Evolutionary conservation across 2,329 filamentous ascomycete genomes (phyloP).

Genomic region (Scorias spongiosa): DNA sequence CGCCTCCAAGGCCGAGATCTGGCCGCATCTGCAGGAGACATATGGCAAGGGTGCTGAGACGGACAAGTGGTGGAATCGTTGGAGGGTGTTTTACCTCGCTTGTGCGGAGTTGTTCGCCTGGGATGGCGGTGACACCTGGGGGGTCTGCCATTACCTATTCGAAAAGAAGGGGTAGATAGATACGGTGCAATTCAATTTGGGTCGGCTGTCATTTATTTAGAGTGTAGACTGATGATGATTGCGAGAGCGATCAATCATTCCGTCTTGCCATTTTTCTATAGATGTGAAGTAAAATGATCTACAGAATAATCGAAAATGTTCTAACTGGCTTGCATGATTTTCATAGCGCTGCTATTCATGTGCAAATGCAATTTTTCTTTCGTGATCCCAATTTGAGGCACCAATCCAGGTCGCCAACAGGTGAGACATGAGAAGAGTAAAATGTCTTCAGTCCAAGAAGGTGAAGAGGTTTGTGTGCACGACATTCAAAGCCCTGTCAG

Average conservation of each 20-base stretch:
- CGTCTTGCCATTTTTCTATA: too few species aligned
- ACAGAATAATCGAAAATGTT: too few species aligned
- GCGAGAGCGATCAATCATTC: too few species aligned
- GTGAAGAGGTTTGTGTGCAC: conserved; percentile 94
- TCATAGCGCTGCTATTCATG: too few species aligned
- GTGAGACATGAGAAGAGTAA: neutral
- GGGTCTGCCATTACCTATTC: conserved; percentile 52
- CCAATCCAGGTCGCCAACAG: too few species aligned
- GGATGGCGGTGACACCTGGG: conserved; percentile 51
- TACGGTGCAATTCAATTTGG: too few species aligned
- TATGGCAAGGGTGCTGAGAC: conserved; percentile 44
- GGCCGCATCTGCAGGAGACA: conserved; percentile 48
- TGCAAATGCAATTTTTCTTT: too few species aligned
- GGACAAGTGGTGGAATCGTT: conserved; percentile 50
- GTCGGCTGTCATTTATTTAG: too few species aligned
- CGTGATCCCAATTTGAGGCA: too few species aligned
- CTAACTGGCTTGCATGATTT: too few species aligned
- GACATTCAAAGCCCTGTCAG: conserved; percentile 86
- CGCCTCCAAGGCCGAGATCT: conserved; percentile 43
- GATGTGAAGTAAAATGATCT: too few species aligned
- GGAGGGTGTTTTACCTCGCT: conserved; percentile 59
- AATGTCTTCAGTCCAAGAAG: conserved; percentile 55
- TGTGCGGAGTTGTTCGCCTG: conserved; percentile 55
- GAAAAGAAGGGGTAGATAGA: conserved; percentile 31
- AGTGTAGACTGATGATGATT: too few species aligned